Evolutionary conservation across 176 grass and related monocot species (phyloP).

Genomic region (Themeda triandra): DNA sequence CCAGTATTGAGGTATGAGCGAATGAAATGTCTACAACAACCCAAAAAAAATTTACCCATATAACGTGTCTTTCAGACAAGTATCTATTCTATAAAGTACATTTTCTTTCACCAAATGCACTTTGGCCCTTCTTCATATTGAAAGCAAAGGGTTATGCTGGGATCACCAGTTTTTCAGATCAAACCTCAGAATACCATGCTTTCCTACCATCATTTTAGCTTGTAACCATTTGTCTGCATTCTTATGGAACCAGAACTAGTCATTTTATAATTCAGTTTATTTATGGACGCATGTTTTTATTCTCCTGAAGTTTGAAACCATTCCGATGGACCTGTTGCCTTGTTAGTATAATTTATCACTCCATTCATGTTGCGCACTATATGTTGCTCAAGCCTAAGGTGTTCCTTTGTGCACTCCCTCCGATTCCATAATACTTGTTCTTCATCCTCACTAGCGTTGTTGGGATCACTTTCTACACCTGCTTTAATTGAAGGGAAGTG

Average conservation of each 20-base stretch:
- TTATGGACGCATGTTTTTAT: not conserved
- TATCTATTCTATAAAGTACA: not conserved
- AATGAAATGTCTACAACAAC: not conserved
- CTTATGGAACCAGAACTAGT: not conserved
- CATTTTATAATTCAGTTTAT: not conserved
- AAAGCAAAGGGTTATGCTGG: not conserved
- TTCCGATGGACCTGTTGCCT: not conserved
- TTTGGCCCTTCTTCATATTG: not conserved
- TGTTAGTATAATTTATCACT: not conserved
- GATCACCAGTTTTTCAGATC: not conserved
- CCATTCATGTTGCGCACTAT: not conserved
- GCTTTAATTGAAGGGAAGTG: not conserved
- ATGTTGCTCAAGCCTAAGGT: not conserved
- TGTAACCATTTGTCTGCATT: not conserved
- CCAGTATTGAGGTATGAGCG: conserved; percentile 46
- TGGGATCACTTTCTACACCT: not conserved
- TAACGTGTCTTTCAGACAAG: not conserved
- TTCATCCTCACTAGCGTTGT: not conserved
- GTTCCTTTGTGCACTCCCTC: not conserved
- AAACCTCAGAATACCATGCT: not conserved
- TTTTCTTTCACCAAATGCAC: not conserved
- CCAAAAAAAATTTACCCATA: not conserved
- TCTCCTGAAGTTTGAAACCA: not conserved
- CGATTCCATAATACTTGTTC: not conserved
- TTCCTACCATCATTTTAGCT: not conserved